A percentile compares a stretch with the other conserved stretches of the same genome.
These are phyloP conservation scores for Aspergillus sp. DNA, from an alignment of 2,329 filamentous ascomycete species.

Conservation along the genomic window DNA sequence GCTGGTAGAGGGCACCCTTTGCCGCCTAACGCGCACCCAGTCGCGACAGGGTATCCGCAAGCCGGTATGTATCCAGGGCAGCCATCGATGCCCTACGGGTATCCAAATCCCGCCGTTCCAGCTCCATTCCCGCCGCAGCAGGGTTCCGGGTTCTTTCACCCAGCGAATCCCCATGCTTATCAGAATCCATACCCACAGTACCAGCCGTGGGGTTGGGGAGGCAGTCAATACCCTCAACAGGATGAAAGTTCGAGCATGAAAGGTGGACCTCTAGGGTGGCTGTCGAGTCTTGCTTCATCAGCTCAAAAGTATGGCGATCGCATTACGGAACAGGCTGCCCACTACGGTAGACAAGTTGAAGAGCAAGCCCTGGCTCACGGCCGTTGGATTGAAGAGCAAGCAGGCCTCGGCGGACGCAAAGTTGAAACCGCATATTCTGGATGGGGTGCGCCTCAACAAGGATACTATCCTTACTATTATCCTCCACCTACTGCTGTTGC, in stretches of 20 bases:
- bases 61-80: slow-evolving; percentile 8
- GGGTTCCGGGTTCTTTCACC: slow-evolving; percentile 22
- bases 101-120: slow-evolving; percentile 13
- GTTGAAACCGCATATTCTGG: slow-evolving; percentile 21
- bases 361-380: slow-evolving; percentile 38
- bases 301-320: slow-evolving; percentile 43
- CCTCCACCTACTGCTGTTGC: neutral
- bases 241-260: slow-evolving; percentile 23
- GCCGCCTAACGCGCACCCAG: slow-evolving; percentile 4
- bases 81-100: slow-evolving; percentile 13
- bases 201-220: slow-evolving; percentile 31
- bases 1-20: slow-evolving; percentile 9
- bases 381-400: slow-evolving; percentile 40
- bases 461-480: slow-evolving; percentile 17
- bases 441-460: slow-evolving; percentile 16
- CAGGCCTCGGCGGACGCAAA: slow-evolving; percentile 30
- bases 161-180: slow-evolving; percentile 23
- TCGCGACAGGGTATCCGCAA: slow-evolving; percentile 10
- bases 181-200: slow-evolving; percentile 22
- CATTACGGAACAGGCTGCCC: slow-evolving; percentile 35
- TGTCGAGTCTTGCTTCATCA: slow-evolving; percentile 35
- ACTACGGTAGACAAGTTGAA: slow-evolving; percentile 40
- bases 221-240: slow-evolving; percentile 24
- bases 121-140: slow-evolving; percentile 19
- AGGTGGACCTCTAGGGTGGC: slow-evolving; percentile 32